A percentile compares a stretch with the other conserved stretches of the same genome.
phyloP scores from a whole-genome alignment of 148 eudicot genomes.

The Vaccinium myrtillus region DNA sequence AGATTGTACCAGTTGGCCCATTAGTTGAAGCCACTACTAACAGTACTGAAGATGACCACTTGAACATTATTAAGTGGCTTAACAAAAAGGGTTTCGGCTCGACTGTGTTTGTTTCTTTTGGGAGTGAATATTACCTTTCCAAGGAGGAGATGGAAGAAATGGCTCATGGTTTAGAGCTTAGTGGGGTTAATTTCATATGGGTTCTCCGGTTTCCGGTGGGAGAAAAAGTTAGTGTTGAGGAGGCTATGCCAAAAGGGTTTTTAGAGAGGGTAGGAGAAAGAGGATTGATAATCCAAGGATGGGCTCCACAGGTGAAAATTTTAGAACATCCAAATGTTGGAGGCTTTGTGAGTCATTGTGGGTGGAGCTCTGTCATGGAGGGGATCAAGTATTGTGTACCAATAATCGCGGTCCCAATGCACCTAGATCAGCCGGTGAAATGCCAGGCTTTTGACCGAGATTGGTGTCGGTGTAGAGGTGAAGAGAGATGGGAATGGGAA shows the following conservation, averaged over 20 bases:
- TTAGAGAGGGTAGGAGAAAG: neutral
- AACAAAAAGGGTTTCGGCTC: neutral
- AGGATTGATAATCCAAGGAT: neutral
- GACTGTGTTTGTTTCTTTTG: neutral
- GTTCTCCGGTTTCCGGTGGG: neutral
- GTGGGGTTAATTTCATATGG: conserved; percentile 5
- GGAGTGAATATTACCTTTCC: conserved; percentile 4
- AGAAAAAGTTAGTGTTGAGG: neutral
- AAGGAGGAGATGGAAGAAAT: neutral
- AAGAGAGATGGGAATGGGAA: neutral
- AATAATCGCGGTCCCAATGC: neutral
- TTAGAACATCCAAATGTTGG: neutral
- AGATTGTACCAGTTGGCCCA: neutral
- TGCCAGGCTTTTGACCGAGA: neutral
- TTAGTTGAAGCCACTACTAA: neutral
- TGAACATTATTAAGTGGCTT: neutral
- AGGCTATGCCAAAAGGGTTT: neutral
- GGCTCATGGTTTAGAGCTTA: neutral
- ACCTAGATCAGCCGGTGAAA: conserved; percentile 9
- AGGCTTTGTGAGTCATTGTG: conserved; percentile 4
- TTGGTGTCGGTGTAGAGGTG: neutral
- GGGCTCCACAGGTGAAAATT: conserved; percentile 1
- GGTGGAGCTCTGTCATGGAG: conserved; percentile 9
- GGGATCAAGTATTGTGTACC: neutral
- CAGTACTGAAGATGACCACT: neutral